Percentiles rank a stretch among this genome's conserved stretches.
These are phyloP conservation scores for Myxozyma melibiosi DNA, from an alignment of 805 yeast species.

Conservation along the genomic window DNA sequence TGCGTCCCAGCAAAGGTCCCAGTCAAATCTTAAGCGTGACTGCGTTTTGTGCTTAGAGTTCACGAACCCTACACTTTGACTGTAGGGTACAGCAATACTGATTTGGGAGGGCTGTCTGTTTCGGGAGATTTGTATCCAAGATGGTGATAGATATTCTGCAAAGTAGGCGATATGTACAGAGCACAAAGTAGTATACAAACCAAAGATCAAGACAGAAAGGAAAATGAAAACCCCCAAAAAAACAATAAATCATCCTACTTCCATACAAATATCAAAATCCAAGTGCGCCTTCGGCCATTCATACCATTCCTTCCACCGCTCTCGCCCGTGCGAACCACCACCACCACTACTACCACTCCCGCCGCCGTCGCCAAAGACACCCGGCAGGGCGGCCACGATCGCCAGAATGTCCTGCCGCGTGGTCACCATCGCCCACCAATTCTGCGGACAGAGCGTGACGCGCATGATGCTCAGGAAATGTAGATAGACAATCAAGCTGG, in stretches of 20 bases:
- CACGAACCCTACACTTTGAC: too few species aligned
- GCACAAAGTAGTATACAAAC: too few species aligned
- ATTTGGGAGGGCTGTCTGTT: too few species aligned
- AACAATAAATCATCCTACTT: not conserved
- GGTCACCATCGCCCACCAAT: constrained; percentile 17
- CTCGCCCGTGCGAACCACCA: too few species aligned
- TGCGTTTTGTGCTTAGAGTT: too few species aligned
- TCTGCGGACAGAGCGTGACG: not conserved
- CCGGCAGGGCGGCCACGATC: constrained; percentile 7
- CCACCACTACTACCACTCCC: too few species aligned
- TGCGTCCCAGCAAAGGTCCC: too few species aligned
- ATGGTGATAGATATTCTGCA: not conserved
- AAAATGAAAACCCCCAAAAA: not conserved
- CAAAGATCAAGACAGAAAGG: too few species aligned
- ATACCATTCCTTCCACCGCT: constrained; percentile 16
- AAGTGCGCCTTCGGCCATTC: constrained; percentile 11
- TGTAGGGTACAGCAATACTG: too few species aligned
- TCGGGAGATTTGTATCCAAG: too few species aligned
- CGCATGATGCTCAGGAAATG: constrained; percentile 14
- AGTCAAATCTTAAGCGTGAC: too few species aligned
- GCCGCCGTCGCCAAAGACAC: not conserved
- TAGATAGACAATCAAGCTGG: constrained; percentile 7
- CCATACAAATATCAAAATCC: constrained; percentile 11
- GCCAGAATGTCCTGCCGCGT: constrained; percentile 14
- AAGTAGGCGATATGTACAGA: not conserved